phyloP scores from a whole-genome alignment of 2,329 filamentous ascomycete species.

The Aspergillus sclerotialis region DNA sequence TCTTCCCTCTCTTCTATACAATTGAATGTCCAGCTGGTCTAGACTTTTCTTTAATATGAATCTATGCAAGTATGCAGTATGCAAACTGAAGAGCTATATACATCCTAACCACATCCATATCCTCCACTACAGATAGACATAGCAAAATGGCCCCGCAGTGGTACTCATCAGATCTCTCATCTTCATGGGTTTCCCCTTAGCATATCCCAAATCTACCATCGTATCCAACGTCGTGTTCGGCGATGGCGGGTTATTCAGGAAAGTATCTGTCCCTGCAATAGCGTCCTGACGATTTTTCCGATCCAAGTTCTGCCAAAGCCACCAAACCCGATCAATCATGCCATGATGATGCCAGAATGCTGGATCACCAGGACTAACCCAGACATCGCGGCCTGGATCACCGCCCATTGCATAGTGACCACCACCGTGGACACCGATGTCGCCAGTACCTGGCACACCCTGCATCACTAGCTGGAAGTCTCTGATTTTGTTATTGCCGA shows the following conservation, averaged over 20 bases:
- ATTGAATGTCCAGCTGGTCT: too few relatives aligned
- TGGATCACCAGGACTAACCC: slow-evolving; percentile 38
- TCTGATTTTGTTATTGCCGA: slow-evolving; percentile 14
- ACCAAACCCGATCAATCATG: slow-evolving; percentile 40
- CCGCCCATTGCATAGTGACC: slow-evolving; percentile 42
- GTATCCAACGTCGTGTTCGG: slow-evolving; percentile 19
- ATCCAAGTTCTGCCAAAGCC: slow-evolving; percentile 41
- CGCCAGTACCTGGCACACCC: slow-evolving; percentile 22
- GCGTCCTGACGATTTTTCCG: slow-evolving; percentile 3
- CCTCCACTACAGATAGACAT: background rate
- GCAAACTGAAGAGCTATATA: too few relatives aligned
- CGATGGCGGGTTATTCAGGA: slow-evolving; percentile 9
- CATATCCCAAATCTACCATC: slow-evolving; percentile 10
- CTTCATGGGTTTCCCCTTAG: background rate
- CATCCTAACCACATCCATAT: background rate
- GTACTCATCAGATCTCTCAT: background rate
- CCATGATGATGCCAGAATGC: slow-evolving; percentile 42
- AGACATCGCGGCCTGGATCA: slow-evolving; percentile 40
- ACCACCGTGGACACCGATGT: slow-evolving; percentile 36
- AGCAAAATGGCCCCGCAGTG: background rate
- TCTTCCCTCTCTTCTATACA: background rate
- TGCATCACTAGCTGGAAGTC: slow-evolving; percentile 15
- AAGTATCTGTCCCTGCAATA: slow-evolving; percentile 6
- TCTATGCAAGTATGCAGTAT: too few relatives aligned
- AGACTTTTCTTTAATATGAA: too few relatives aligned